These are phyloP conservation scores for Eucalyptus regnans DNA, from an alignment of 345 rosid genomes.

Conservation along the genomic window DNA sequence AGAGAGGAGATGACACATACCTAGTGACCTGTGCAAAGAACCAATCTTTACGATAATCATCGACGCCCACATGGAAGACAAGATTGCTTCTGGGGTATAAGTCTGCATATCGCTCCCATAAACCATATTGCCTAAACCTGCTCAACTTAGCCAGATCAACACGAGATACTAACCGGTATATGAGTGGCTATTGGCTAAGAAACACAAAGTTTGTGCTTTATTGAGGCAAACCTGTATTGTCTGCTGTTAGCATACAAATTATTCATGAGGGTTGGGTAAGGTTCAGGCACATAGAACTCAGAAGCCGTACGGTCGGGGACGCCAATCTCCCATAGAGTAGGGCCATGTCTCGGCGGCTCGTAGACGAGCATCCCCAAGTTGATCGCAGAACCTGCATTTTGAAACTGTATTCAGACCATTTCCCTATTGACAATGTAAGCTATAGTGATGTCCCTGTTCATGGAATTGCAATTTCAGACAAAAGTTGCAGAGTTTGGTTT, in stretches of 20 bases:
- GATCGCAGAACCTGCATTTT: conserved; percentile 26
- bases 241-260: conserved; percentile 3
- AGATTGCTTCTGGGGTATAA: conserved; percentile 45
- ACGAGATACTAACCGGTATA: background rate
- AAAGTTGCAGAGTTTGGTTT: background rate
- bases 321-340: conserved; percentile 89
- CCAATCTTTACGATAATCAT: conserved; percentile 50
- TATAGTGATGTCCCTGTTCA: background rate
- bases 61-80: conserved; percentile 22
- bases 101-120: conserved; percentile 59
- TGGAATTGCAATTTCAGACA: background rate
- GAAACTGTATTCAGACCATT: background rate
- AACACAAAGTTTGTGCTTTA: background rate
- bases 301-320: conserved; percentile 62
- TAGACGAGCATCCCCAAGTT: conserved; percentile 31
- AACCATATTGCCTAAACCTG: conserved; percentile 77
- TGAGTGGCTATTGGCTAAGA: background rate
- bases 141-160: background rate
- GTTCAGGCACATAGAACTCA: conserved; percentile 59
- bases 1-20: conserved; percentile 5
- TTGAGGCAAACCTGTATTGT: conserved; percentile 20
- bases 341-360: conserved; percentile 66
- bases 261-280: conserved; percentile 42
- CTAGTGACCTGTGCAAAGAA: conserved; percentile 73
- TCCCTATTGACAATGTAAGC: background rate